Evolutionary conservation across 78 protist species (phyloP), one percentile per base, ranked within the genome.

Genomic region (Bodo saltans): DNA sequence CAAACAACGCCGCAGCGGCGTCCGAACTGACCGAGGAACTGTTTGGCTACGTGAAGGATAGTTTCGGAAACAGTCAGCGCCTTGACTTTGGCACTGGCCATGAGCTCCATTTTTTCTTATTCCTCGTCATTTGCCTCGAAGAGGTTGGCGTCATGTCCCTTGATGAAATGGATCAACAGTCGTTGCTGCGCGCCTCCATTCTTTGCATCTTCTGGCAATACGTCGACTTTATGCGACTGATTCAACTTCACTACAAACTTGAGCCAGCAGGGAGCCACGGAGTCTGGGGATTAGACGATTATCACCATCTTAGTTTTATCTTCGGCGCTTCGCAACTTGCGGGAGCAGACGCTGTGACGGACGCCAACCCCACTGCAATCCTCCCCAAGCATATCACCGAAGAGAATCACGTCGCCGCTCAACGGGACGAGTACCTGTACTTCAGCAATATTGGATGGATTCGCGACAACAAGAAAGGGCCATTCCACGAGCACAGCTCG

Each of bases 31-130:
- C 17, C 29, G n/a, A 42, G 17, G 99, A 97, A 88, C 68, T 97
- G n/a, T 11, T 42, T 3, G 32, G 84, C 0, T 98, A 98, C 78
- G 40, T 94, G 26, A 0, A 37, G 0, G 93, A 75, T 28, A 42
- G 93, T 39, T 90, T 94, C 47, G 99, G 99, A 3, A 87, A 95
- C 74, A 30, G 34, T 28, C 52, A 72, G n/a, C 86, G 99, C 40
- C 86, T 97, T 12, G 99, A 98, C 90, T 98, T 96, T 60, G 99
- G 99, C 4, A 95, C 99, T 0, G 99, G 99, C 28, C 99, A 97
- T 68, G 99, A 97, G 79, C 60, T 89, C 11, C 32, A 85, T 26
- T 88, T 95, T n/a, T 0, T 80, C 29, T 39, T 30, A 3, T 89
- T 81, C n/a, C 11, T 92, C 87, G 87, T n/a, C 47, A 68, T 76